Evolutionary conservation across 2,329 filamentous ascomycete genomes (phyloP).

Genomic region (Trichoderma semiorbis): DNA sequence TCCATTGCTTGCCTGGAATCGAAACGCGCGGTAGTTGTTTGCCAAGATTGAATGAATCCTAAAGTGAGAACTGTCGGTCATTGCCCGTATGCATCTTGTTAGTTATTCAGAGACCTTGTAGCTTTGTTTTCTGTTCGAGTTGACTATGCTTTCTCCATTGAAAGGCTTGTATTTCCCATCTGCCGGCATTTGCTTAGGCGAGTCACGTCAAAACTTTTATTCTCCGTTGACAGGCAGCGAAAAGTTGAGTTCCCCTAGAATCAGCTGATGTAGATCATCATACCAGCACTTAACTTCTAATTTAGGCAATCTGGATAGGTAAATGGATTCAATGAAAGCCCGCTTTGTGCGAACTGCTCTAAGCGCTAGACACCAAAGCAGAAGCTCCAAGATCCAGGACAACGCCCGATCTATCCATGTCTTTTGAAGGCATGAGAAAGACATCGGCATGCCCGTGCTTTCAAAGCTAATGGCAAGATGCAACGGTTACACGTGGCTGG

Average conservation of each 20-base stretch:
- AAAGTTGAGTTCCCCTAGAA: neutral
- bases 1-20: neutral
- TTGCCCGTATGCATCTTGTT: neutral
- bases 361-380: constrained; percentile 11
- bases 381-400: constrained; percentile 9
- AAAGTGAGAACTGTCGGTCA: neutral
- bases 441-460: constrained; percentile 1
- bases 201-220: neutral
- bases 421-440: neutral
- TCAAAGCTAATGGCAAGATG: neutral
- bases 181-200: neutral
- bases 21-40: neutral
- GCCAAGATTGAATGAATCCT: neutral
- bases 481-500: neutral
- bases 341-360: neutral
- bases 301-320: neutral
- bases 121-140: neutral
- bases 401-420: neutral
- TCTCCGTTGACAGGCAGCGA: neutral
- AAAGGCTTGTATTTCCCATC: neutral
- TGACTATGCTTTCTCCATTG: neutral
- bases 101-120: neutral
- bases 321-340: neutral
- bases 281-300: neutral
- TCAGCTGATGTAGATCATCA: constrained; percentile 1